Conservation (phyloP, 78 protist species). For the Dictyostelium capitatum region DNA sequence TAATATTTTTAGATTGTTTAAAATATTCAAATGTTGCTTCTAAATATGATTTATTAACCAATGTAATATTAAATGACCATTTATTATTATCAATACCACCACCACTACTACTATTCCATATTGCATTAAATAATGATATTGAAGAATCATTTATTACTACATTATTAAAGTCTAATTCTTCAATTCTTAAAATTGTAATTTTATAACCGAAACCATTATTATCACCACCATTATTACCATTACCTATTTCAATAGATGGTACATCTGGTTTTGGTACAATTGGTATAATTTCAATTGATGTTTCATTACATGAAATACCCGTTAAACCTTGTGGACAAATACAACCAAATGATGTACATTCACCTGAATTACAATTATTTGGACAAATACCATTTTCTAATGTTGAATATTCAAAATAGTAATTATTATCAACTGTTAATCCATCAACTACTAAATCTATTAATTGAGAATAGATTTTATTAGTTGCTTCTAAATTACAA, state of each 20-base stretch:
- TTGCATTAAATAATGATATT: neutral
- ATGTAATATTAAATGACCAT: neutral
- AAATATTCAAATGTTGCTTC: slow-evolving; percentile 6
- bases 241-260: neutral
- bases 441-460: neutral
- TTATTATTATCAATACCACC: too few species aligned
- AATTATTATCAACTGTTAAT: neutral
- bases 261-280: too few species aligned
- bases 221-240: neutral
- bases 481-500: neutral
- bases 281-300: too few species aligned
- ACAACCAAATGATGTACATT: too few species aligned
- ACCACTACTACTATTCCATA: neutral
- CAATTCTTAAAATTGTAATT: too few species aligned
- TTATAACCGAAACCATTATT: neutral
- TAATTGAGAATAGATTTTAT: neutral
- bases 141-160: neutral
- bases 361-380: too few species aligned
- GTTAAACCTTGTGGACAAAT: too few species aligned
- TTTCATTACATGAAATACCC: too few species aligned
- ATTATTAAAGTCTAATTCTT: neutral
- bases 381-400: too few species aligned
- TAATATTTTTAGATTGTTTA: neutral
- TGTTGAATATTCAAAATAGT: too few species aligned
- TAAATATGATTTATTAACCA: slow-evolving; percentile 2